These are phyloP conservation scores for Amanita muscaria DNA, from an alignment of 768 basidiomycete genomes.

Conservation along the genomic window DNA sequence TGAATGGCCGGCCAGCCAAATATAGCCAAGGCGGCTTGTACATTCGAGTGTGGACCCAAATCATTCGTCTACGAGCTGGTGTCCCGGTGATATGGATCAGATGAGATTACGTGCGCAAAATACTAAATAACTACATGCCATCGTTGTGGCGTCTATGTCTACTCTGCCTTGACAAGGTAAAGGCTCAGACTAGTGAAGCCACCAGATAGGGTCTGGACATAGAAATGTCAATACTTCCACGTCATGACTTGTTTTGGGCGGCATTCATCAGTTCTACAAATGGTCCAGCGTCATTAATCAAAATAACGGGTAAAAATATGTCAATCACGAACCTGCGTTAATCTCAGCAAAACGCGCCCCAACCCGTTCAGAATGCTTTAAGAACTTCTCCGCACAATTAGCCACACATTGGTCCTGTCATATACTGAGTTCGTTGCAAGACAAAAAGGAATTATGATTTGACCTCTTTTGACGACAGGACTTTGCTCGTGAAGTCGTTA, in stretches of 20 bases:
- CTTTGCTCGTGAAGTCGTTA: constrained; percentile 95
- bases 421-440: constrained; percentile 1
- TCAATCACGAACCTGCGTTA: constrained; percentile 66
- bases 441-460: not conserved
- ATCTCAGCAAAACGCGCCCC: constrained; percentile 88
- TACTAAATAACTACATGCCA: too few species aligned
- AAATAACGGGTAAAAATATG: not conserved
- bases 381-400: constrained; percentile 96
- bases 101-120: too few species aligned
- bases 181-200: too few species aligned
- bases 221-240: not conserved
- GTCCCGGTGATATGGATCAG: too few species aligned
- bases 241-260: constrained; percentile 27
- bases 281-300: not conserved
- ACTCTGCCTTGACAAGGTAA: too few species aligned
- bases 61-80: too few species aligned
- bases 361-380: constrained; percentile 92
- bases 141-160: too few species aligned
- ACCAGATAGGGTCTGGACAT: not conserved
- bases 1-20: too few species aligned
- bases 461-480: constrained; percentile 92
- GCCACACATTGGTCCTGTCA: constrained; percentile 77
- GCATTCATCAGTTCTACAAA: constrained; percentile 35
- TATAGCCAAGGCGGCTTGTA: too few species aligned
- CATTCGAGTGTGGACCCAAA: too few species aligned